These are phyloP conservation scores for Papiliotrema flavescens DNA, from an alignment of 1,284 basidiomycete genomes.

Conservation along the genomic window DNA sequence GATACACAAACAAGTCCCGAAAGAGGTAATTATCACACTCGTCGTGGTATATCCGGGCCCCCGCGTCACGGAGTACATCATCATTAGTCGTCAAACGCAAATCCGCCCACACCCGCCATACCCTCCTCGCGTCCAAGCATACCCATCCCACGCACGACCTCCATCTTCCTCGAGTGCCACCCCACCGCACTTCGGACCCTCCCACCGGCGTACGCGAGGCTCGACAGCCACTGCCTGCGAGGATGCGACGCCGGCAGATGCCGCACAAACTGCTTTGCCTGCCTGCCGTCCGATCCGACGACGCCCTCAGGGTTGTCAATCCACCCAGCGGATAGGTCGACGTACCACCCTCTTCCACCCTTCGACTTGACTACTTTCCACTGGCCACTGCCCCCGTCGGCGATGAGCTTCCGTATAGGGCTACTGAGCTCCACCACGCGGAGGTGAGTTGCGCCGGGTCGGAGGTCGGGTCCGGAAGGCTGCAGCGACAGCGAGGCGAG, in stretches of 20 bases:
- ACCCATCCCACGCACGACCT: constrained; percentile 84
- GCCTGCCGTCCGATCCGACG: constrained; percentile 3
- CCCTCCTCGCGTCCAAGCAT: constrained; percentile 90
- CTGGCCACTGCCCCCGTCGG: constrained; percentile 56
- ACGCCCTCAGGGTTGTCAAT: constrained; percentile 35
- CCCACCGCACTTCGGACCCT: constrained; percentile 85
- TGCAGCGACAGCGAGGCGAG: constrained; percentile 50
- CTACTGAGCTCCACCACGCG: constrained; percentile 83
- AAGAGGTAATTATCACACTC: too few species aligned
- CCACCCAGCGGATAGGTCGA: constrained; percentile 82
- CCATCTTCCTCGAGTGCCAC: constrained; percentile 97
- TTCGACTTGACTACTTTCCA: constrained; percentile 90
- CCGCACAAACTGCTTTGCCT: constrained; percentile 30
- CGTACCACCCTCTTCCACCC: constrained; percentile 92
- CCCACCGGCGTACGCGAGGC: constrained; percentile 75
- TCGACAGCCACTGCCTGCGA: constrained; percentile 64
- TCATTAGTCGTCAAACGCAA: constrained; percentile 70
- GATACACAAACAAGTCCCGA: too few species aligned
- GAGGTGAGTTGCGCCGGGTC: constrained; percentile 64
- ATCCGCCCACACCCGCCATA: constrained; percentile 86
- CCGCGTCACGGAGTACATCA: too few species aligned
- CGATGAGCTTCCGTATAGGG: constrained; percentile 60
- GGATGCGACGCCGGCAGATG: constrained; percentile 55
- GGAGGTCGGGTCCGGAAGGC: constrained; percentile 29
- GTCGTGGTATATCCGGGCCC: too few species aligned